phyloP scores from a whole-genome alignment of 139 green algal species.

The Deuterostichococcus epilithicus region DNA sequence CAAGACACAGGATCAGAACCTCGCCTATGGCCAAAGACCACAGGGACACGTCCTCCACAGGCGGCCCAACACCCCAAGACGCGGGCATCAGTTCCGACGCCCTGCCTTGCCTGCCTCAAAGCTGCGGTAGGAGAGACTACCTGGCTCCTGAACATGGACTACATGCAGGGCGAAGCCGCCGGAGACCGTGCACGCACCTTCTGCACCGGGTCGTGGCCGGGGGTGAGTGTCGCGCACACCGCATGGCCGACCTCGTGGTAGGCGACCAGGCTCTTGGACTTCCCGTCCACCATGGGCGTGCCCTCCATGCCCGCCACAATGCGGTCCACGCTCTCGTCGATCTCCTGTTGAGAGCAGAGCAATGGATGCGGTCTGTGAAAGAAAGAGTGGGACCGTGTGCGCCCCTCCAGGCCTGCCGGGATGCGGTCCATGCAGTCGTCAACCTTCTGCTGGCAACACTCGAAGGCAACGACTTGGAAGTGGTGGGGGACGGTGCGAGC shows the following conservation, averaged over 20 bases:
- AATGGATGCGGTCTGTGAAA: slow-evolving; percentile 38
- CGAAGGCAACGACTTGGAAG: too few species aligned
- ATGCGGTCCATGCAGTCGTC: slow-evolving; percentile 94
- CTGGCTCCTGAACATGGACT: too few species aligned
- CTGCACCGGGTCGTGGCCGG: slow-evolving; percentile 97
- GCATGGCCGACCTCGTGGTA: slow-evolving; percentile 98
- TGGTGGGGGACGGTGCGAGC: too few species aligned
- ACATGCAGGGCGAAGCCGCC: too few species aligned
- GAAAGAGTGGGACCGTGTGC: too few species aligned
- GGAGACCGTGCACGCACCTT: slow-evolving; percentile 64
- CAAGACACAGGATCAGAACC: neutral
- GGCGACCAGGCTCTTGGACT: slow-evolving; percentile 94
- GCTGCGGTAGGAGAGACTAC: too few species aligned
- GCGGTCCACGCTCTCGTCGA: slow-evolving; percentile 95
- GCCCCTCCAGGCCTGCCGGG: slow-evolving; percentile 92
- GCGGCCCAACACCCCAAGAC: too few species aligned
- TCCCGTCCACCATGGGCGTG: slow-evolving; percentile 95
- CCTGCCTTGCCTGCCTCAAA: too few species aligned
- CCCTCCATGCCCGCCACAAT: slow-evolving; percentile 98
- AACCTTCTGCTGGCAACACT: slow-evolving; percentile 77
- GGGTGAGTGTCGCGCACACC: slow-evolving; percentile 91
- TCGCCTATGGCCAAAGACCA: too few species aligned
- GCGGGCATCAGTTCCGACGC: too few species aligned
- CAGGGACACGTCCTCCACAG: too few species aligned
- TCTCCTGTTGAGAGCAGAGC: slow-evolving; percentile 80